A percentile compares a stretch with the other conserved stretches of the same genome.
Evolutionary conservation across 495 filamentous ascomycete species (phyloP).

Genomic region (Penicillium pulvis): DNA sequence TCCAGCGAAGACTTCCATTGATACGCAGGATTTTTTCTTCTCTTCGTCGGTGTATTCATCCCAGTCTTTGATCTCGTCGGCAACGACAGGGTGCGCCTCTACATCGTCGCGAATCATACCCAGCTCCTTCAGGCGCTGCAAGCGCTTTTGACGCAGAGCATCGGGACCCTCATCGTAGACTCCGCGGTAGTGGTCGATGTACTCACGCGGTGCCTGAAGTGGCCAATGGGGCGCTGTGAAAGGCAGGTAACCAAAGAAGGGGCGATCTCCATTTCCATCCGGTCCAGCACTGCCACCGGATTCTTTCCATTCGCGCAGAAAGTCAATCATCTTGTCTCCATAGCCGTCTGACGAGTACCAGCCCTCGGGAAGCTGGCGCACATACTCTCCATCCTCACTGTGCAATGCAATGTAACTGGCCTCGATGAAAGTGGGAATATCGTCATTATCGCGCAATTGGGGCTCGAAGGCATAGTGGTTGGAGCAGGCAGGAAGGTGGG

Average conservation of each 20-base stretch:
- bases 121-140: conserved; percentile 51
- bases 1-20: conserved; percentile 64
- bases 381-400: conserved; percentile 59
- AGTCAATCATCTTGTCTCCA: conserved; percentile 54
- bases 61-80: conserved; percentile 57
- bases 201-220: conserved; percentile 55
- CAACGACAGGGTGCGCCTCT: conserved; percentile 55
- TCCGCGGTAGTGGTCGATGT: conserved; percentile 55
- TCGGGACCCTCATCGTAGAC: conserved; percentile 60
- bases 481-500: conserved; percentile 56
- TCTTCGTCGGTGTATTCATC: conserved; percentile 51
- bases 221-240: conserved; percentile 67
- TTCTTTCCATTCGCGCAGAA: conserved; percentile 54
- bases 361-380: conserved; percentile 52
- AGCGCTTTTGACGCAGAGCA: conserved; percentile 51
- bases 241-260: conserved; percentile 63
- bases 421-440: conserved; percentile 53
- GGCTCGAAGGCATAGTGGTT: conserved; percentile 67
- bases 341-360: conserved; percentile 61
- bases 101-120: conserved; percentile 55
- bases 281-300: conserved; percentile 33
- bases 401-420: conserved; percentile 58
- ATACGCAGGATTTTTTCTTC: conserved; percentile 51
- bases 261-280: conserved; percentile 43
- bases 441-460: conserved; percentile 47